These are phyloP conservation scores for Metschnikowia colocasiae DNA, from an alignment of 805 yeast species.

Conservation along the genomic window DNA sequence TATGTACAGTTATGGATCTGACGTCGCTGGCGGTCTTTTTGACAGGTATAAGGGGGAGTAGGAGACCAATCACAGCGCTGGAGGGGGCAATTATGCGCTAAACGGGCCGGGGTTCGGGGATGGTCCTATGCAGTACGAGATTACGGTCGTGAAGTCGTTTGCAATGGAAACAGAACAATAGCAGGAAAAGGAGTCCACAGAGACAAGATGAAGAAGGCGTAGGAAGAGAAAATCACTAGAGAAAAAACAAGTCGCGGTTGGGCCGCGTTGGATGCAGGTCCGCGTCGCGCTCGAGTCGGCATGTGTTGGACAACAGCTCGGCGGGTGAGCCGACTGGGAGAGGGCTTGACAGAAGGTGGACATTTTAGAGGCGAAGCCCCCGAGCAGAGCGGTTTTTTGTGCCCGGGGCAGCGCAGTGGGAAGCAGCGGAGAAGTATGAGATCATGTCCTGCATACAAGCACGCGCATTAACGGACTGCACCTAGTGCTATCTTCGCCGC, in stretches of 20 bases:
- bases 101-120: background rate
- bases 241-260: conserved; percentile 5
- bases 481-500: no score
- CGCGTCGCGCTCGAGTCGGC: background rate
- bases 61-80: background rate
- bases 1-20: no score
- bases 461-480: no score
- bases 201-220: background rate
- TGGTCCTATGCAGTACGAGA: background rate
- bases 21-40: background rate
- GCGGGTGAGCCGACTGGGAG: no score
- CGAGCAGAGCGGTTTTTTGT: no score
- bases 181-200: background rate
- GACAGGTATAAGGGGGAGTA: background rate
- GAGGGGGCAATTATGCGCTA: background rate
- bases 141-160: no score
- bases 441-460: no score
- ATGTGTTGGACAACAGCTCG: no score
- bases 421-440: background rate
- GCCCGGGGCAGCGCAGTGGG: background rate
- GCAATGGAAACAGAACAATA: background rate
- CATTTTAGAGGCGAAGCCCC: no score
- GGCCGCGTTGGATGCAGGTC: background rate
- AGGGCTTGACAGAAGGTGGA: no score
- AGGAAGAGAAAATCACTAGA: background rate